Evolutionary conservation across 2,329 filamentous ascomycete genomes (phyloP).

Genomic region (Fusarium liriodendri): DNA sequence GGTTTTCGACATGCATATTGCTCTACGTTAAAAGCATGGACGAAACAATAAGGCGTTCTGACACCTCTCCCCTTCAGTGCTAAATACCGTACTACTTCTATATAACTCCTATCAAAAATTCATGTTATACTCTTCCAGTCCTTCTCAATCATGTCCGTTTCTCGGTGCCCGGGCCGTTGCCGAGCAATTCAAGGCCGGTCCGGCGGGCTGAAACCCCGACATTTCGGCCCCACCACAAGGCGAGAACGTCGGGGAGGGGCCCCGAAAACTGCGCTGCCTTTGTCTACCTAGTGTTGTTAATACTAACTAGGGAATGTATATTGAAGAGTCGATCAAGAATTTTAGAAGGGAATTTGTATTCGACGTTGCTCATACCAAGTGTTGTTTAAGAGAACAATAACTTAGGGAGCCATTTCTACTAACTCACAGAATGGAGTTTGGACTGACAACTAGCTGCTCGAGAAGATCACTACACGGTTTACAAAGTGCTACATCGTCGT

Average conservation of each 20-base stretch:
- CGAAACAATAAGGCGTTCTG: too few species aligned
- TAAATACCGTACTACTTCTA: neutral
- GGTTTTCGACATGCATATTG: neutral
- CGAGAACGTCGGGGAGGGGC: neutral
- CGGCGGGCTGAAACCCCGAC: neutral
- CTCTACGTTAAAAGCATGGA: too few species aligned
- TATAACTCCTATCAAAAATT: rapidly evolving
- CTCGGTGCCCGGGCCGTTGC: neutral
- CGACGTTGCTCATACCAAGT: neutral
- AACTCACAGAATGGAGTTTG: neutral
- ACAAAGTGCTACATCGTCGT: neutral
- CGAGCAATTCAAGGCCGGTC: neutral
- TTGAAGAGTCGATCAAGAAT: neutral
- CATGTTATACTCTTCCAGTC: neutral
- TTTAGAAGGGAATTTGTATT: neutral
- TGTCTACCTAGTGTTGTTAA: neutral
- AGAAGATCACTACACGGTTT: neutral
- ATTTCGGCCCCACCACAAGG: neutral
- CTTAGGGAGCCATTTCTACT: too few species aligned
- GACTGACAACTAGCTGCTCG: neutral
- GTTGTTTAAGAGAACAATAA: neutral
- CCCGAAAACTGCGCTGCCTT: neutral
- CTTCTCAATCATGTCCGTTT: too few species aligned
- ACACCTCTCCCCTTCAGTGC: neutral
- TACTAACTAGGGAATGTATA: neutral